A percentile compares a stretch with the other conserved stretches of the same genome.
These are phyloP conservation scores for Aspergillus sclerotioniger DNA, from an alignment of 495 filamentous ascomycete genomes.

Conservation along the genomic window DNA sequence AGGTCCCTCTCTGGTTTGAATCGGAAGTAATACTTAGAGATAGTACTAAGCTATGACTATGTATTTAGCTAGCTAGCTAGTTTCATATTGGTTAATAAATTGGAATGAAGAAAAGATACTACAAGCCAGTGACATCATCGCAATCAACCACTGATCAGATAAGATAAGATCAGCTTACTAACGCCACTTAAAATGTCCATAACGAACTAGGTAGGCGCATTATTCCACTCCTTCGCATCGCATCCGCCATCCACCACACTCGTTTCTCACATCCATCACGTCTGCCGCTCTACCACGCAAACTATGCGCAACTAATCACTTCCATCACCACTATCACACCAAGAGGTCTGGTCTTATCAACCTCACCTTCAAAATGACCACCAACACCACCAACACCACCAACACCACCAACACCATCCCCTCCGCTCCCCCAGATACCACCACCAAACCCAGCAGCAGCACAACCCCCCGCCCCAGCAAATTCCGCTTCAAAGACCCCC, in stretches of 20 bases:
- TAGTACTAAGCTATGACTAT: too few species aligned
- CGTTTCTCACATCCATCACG: too few species aligned
- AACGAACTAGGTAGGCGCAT: background rate
- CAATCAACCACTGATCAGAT: slow-evolving; percentile 12
- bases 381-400: slow-evolving; percentile 34
- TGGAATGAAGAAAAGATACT: too few species aligned
- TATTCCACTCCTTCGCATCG: background rate
- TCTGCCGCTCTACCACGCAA: too few species aligned
- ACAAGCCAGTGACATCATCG: slow-evolving; percentile 14
- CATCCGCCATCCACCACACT: too few species aligned
- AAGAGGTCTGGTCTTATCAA: background rate
- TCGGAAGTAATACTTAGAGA: too few species aligned
- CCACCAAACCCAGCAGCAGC: slow-evolving; percentile 16
- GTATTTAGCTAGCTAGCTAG: too few species aligned
- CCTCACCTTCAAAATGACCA: slow-evolving; percentile 16
- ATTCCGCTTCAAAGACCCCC: slow-evolving; percentile 6
- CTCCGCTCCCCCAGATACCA: background rate
- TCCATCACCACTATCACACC: background rate
- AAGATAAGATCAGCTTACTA: slow-evolving; percentile 18
- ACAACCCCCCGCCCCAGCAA: slow-evolving; percentile 4
- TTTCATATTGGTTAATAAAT: too few species aligned
- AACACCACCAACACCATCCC: slow-evolving; percentile 24
- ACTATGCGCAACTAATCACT: background rate
- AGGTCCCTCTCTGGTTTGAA: too few species aligned
- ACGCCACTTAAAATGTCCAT: background rate